phyloP scores from a whole-genome alignment of 2,329 filamentous ascomycete genomes.

The Fonsecaea nubica region DNA sequence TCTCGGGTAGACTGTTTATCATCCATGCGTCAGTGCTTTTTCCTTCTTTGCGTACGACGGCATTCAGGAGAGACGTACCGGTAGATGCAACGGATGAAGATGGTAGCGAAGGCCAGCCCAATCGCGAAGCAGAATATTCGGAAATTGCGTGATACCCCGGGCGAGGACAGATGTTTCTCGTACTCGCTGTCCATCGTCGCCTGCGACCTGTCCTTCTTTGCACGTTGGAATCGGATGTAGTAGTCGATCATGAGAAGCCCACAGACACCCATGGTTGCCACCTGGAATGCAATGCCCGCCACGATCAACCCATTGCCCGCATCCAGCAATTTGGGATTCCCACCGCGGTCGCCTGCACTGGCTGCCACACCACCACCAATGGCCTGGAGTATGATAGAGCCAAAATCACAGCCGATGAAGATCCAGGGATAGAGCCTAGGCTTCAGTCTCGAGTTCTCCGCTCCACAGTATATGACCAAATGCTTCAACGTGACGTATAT shows the following conservation, averaged over 20 bases:
- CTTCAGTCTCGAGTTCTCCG: constrained; percentile 56
- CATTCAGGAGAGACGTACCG: constrained; percentile 43
- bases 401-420: constrained; percentile 65
- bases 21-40: constrained; percentile 20
- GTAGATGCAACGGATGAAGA: constrained; percentile 54
- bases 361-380: constrained; percentile 64
- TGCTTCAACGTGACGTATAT: constrained; percentile 66
- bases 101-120: constrained; percentile 48
- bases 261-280: constrained; percentile 56
- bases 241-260: constrained; percentile 47
- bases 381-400: constrained; percentile 64
- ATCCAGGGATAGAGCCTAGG: constrained; percentile 63
- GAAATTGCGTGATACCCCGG: constrained; percentile 34
- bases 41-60: neutral
- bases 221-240: constrained; percentile 50
- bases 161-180: constrained; percentile 38
- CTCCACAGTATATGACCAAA: constrained; percentile 62
- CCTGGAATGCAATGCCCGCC: constrained; percentile 64
- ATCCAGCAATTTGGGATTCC: constrained; percentile 46
- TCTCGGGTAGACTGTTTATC: constrained; percentile 53
- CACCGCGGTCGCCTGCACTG: constrained; percentile 48
- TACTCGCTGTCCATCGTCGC: constrained; percentile 42
- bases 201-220: constrained; percentile 38
- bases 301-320: constrained; percentile 64
- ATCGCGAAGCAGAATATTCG: constrained; percentile 36